Base-by-base conservation (phyloP, 352 stramenopile genomes). In the Lagenidium giganteum region DNA sequence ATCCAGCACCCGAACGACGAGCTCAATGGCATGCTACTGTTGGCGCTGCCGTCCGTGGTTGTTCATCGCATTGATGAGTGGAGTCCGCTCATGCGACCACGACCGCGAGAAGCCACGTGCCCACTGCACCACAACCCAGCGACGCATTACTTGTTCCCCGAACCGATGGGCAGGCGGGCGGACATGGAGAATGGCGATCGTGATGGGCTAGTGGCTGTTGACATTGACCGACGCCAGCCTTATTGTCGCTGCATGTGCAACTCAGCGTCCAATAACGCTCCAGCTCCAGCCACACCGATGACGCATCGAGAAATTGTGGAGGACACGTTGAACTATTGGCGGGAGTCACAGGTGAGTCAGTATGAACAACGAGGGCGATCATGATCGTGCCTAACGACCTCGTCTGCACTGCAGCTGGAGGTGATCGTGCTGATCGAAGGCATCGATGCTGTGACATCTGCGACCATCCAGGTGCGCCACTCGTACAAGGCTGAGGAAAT, bases 401-500 rank as follows among this genome's bases (percentile, higher is more conserved):
- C n/a, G n/a, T n/a, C n/a, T 23, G 7, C 11, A 13, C 18, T 61
- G 17, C 42, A 98, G 62, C 53, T 97, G 26, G 96, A 99, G 70
- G 81, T 99, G 38, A 82, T 98, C n/a, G 90, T 98, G 25, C 67
- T 98, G 26, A 72, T 98, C 2, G 95, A 99, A 69, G 95, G 95
- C 21, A 98, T 96, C 21, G 95, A 98, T 46, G 89, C 94, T 21
- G 75, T 97, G 24, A 98, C 94, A 17, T 96, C 85, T n/a, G 72
- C 86, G 35, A 95, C 88, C 24, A 91, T 98, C 34, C 96, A 99
- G 57, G 89, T 97, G 34, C 76, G 95, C 16, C 95, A 98, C 71
- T 98, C 91, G 16, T 99, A 98, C 70, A 92, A 87, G 59, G 51
- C 65, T 4, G 72, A 87, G 12, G 93, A 98, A 45, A 88, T 99